Base-by-base conservation (phyloP, 1,284 basidiomycete species). In the Cryptococcus sp. region DNA sequence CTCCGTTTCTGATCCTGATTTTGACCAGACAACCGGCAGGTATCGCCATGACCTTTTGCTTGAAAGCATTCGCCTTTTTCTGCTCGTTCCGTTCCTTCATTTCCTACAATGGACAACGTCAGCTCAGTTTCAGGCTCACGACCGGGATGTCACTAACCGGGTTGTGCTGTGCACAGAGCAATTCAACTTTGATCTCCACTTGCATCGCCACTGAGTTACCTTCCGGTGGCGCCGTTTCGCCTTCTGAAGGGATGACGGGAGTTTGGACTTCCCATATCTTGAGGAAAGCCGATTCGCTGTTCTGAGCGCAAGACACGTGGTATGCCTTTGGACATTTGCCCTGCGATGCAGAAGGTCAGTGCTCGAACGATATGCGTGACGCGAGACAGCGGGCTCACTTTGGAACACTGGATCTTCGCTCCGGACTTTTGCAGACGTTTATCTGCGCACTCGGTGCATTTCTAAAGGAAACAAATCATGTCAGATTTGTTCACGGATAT, bases 401-500 rank as follows among this genome's bases (percentile, higher is more conserved):
- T 91, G 11, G 91, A 91, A 74, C 93, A 97, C 71, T 97, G 93
- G 30, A 96, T 87, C 57, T 93, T 93, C 4, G 91, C 91, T 5
- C 95, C 95, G 61, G 92, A 88, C 8, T 81, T 82, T 64, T 88
- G 89, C 17, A 83, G 77, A 39, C 82, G 82, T 25, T 80, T 82
- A 71, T 87, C 90, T 27, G 83, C 82, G 74, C 94, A 98, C 5
- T 86, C 84, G 13, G 85, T 83, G 74, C 94, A 97, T 87, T 93
- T 95, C 91, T 94, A 8, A 35, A 2, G 68, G n/a, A 6, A 11
- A 3, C 35, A 20, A 17, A 43, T 22, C 22, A 52, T 41, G 60
- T 40, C 20, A 51, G 41, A 3, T 17, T 25, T 3, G 25, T 3
- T 25, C 25, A 25, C 6, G 25, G 54, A 46, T 15, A 50, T 38